Percentiles rank a stretch among this genome's conserved stretches.
These are phyloP conservation scores for Eimeria acervulina DNA, from an alignment of 169 alveolate genomes.

Conservation along the genomic window DNA sequence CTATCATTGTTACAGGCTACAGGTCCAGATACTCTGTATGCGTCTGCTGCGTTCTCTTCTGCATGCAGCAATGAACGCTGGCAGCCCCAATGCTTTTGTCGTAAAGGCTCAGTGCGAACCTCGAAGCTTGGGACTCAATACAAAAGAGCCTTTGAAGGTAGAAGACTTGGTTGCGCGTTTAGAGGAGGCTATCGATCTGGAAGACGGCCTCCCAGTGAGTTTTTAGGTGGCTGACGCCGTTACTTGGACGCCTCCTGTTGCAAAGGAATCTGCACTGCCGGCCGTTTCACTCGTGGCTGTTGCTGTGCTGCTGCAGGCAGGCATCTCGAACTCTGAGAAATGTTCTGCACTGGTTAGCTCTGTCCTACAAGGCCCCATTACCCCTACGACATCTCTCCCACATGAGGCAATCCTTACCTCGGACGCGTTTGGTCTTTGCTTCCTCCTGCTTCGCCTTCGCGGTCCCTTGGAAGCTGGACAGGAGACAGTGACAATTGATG, in stretches of 20 bases:
- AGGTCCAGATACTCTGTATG: neutral
- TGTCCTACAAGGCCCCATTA: neutral
- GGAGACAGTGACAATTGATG: slow-evolving; percentile 26
- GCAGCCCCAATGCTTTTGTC: neutral
- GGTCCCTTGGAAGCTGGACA: neutral
- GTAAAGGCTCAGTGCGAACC: slow-evolving; percentile 63
- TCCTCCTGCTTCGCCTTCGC: neutral
- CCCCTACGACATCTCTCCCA: neutral
- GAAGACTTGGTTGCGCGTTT: neutral
- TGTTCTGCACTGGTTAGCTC: neutral
- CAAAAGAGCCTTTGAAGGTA: neutral
- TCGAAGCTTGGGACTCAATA: slow-evolving; percentile 47
- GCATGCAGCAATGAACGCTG: neutral
- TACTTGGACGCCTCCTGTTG: too few relatives aligned
- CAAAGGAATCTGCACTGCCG: too few relatives aligned
- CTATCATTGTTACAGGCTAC: too few relatives aligned
- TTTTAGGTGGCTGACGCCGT: too few relatives aligned
- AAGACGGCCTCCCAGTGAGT: slow-evolving; percentile 11
- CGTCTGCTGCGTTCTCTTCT: neutral
- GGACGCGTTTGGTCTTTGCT: slow-evolving; percentile 26
- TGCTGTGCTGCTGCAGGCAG: neutral
- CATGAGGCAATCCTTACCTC: slow-evolving; percentile 1
- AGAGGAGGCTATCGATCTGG: neutral
- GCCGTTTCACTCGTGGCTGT: too few relatives aligned
- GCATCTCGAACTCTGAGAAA: neutral